phyloP scores from a whole-genome alignment of 805 yeast genomes.

The Komagataella mondaviorum region DNA sequence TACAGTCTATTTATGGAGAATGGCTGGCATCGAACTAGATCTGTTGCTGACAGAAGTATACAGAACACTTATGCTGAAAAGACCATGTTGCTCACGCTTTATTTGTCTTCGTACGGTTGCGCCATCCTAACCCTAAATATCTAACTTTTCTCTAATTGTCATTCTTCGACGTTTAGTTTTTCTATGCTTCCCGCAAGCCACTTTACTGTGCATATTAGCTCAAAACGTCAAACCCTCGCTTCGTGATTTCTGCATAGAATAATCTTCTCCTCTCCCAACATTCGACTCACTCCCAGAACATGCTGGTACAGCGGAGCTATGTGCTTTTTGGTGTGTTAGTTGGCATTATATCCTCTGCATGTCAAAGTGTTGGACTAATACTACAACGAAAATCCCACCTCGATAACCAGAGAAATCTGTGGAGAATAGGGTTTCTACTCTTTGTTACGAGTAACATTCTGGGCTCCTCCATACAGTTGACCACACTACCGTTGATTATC shows the following conservation, averaged over 20 bases:
- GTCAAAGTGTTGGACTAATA: constrained; percentile 73
- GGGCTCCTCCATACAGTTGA: constrained; percentile 74
- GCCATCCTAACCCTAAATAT: too few relatives aligned
- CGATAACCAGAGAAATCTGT: constrained; percentile 28
- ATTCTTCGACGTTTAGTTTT: neutral
- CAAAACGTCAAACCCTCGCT: neutral
- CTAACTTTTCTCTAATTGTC: neutral
- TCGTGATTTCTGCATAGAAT: neutral
- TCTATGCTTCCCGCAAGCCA: neutral
- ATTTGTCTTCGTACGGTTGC: too few relatives aligned
- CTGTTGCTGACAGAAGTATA: too few relatives aligned
- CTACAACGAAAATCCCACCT: constrained; percentile 71
- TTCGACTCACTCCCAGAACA: neutral
- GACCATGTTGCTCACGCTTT: too few relatives aligned
- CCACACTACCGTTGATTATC: constrained; percentile 70
- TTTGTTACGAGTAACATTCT: constrained; percentile 64
- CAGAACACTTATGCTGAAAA: too few relatives aligned
- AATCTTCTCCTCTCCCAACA: neutral
- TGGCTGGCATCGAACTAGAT: too few relatives aligned
- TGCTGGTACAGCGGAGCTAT: neutral
- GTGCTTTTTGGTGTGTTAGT: constrained; percentile 17
- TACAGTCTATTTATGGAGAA: too few relatives aligned
- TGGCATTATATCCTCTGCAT: constrained; percentile 63
- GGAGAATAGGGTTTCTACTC: constrained; percentile 64
- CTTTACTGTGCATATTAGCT: neutral